These are phyloP conservation scores for Rhodotorula sp. DNA, from an alignment of 1,284 basidiomycete species.

Conservation along the genomic window DNA sequence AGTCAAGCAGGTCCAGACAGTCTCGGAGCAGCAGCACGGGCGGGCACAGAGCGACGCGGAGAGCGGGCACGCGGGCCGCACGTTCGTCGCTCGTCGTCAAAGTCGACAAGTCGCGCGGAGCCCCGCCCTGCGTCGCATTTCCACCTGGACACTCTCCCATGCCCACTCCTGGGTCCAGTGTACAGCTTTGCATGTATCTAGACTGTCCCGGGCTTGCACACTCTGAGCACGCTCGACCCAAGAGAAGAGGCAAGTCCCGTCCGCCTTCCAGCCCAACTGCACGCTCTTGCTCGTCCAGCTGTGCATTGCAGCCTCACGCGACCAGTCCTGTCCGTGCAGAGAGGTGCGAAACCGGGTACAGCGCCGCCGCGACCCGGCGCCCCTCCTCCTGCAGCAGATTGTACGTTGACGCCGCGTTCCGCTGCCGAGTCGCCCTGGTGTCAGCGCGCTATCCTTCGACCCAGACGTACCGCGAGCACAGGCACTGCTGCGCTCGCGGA, in stretches of 20 bases:
- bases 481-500: too few relatives aligned
- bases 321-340: slow-evolving; percentile 31
- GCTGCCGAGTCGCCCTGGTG: slow-evolving; percentile 53
- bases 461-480: too few relatives aligned
- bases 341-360: slow-evolving; percentile 50
- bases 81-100: too few relatives aligned
- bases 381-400: slow-evolving; percentile 92
- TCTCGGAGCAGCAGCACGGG: background rate
- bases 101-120: too few relatives aligned
- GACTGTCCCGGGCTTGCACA: background rate
- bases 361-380: slow-evolving; percentile 80
- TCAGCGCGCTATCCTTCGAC: too few relatives aligned
- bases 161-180: too few relatives aligned
- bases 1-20: background rate
- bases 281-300: background rate
- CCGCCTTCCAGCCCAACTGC: background rate
- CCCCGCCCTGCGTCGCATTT: too few relatives aligned
- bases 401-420: slow-evolving; percentile 91
- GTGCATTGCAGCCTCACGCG: background rate
- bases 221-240: background rate
- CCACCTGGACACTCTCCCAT: too few relatives aligned
- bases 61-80: background rate
- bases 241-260: background rate
- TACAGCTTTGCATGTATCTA: too few relatives aligned
- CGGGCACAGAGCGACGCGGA: background rate